These are phyloP conservation scores for Dactylellina sp. DNA, from an alignment of 2,329 filamentous ascomycete species.

Conservation along the genomic window DNA sequence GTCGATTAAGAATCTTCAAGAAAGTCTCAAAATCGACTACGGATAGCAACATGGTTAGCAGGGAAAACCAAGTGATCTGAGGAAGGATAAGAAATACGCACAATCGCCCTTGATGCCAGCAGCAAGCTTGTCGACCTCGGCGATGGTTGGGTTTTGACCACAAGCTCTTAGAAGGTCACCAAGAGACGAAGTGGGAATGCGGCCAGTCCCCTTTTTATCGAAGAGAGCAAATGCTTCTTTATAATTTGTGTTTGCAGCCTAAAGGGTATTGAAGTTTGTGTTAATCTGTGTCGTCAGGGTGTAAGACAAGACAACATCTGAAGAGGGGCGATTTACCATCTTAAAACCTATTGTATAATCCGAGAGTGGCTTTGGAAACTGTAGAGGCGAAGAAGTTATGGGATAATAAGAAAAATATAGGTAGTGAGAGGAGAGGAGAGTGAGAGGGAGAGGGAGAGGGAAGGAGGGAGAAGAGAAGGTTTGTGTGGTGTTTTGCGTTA, in stretches of 20 bases:
- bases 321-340: conserved; percentile 9
- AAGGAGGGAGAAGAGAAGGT: too few relatives aligned
- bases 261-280: neutral
- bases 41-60: neutral
- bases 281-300: neutral
- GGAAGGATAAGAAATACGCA: conserved; percentile 69
- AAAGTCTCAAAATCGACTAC: conserved; percentile 53
- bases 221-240: conserved; percentile 99
- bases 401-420: too few relatives aligned
- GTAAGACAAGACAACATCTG: too few relatives aligned
- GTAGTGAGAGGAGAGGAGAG: neutral
- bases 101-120: conserved; percentile 81
- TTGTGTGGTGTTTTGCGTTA: conserved; percentile 20
- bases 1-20: conserved; percentile 82
- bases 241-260: conserved; percentile 82
- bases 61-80: conserved; percentile 2
- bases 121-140: conserved; percentile 92
- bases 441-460: neutral
- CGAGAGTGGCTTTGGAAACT: neutral
- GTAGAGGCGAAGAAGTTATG: too few relatives aligned
- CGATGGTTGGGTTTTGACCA: conserved; percentile 95
- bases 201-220: conserved; percentile 98
- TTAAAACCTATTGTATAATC: neutral
- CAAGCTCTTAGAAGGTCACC: conserved; percentile 96
- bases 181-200: conserved; percentile 84